Percentiles rank a stretch among this genome's conserved stretches.
Conservation (phyloP, 108 stramenopile genomes). For the Nitzschia sp. region DNA sequence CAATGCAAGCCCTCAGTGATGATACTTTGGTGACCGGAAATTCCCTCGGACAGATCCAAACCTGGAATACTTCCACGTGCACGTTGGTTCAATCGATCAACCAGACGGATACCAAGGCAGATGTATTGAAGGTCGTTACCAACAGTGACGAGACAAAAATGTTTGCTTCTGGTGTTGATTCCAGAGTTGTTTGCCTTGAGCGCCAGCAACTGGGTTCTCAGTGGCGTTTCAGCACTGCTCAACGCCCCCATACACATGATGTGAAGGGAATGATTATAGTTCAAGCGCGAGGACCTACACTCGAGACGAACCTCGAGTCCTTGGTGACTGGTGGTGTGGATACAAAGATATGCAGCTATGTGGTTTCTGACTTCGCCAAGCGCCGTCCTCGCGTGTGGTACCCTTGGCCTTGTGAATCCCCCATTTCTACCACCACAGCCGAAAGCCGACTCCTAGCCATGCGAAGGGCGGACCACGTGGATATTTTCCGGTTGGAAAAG, state of each 20-base stretch:
- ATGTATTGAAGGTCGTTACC: slow-evolving; percentile 83
- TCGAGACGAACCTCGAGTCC: slow-evolving; percentile 40
- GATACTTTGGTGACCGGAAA: slow-evolving; percentile 88
- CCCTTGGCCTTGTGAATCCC: slow-evolving; percentile 69
- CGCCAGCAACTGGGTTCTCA: slow-evolving; percentile 24
- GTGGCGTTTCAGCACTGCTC: slow-evolving; percentile 79
- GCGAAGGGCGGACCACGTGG: slow-evolving; percentile 51
- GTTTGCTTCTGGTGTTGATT: slow-evolving; percentile 92
- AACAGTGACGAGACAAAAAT: slow-evolving; percentile 71
- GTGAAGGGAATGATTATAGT: slow-evolving; percentile 76
- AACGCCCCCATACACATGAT: slow-evolving; percentile 93
- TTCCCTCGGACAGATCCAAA: slow-evolving; percentile 85
- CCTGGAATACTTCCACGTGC: slow-evolving; percentile 88
- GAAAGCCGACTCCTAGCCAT: slow-evolving; percentile 49
- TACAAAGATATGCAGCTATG: slow-evolving; percentile 85
- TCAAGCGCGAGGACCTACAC: background rate
- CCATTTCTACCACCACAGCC: slow-evolving; percentile 48
- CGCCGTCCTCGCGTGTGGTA: slow-evolving; percentile 67
- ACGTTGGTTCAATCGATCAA: slow-evolving; percentile 77
- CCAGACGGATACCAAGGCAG: slow-evolving; percentile 78
- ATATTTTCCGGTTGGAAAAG: slow-evolving; percentile 54
- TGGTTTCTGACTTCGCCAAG: slow-evolving; percentile 60
- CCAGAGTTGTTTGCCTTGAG: slow-evolving; percentile 82
- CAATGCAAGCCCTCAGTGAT: slow-evolving; percentile 66
- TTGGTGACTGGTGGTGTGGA: slow-evolving; percentile 87